Evolutionary conservation across 805 yeast genomes (phyloP).

Genomic region (Pichia exigua): DNA sequence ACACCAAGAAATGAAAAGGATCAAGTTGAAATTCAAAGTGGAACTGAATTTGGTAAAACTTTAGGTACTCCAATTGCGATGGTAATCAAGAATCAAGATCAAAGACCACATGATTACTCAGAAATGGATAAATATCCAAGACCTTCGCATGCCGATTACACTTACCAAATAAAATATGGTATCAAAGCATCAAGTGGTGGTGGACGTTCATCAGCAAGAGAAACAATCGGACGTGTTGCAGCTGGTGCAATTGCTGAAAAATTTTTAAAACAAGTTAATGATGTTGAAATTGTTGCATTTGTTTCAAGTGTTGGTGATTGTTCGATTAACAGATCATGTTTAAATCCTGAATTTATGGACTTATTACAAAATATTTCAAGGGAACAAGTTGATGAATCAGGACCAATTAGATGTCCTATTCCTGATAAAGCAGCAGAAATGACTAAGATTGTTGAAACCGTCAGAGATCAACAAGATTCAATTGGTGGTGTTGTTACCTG

Average conservation of each 20-base stretch:
- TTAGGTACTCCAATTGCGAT: constrained; percentile 94
- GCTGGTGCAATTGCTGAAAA: constrained; percentile 99
- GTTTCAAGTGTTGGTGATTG: constrained; percentile 87
- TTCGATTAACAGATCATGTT: constrained; percentile 67
- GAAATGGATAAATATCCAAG: constrained; percentile 95
- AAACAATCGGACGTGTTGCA: constrained; percentile 97
- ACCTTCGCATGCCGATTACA: constrained; percentile 97
- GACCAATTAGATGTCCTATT: constrained; percentile 94
- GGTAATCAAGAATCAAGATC: constrained; percentile 91
- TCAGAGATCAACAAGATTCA: constrained; percentile 82
- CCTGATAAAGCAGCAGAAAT: constrained; percentile 59
- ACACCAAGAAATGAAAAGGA: constrained; percentile 98
- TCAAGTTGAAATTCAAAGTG: constrained; percentile 85
- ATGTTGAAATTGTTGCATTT: constrained; percentile 92
- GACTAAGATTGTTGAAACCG: constrained; percentile 80
- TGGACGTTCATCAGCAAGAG: constrained; percentile 95
- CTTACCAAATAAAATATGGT: constrained; percentile 86
- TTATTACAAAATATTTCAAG: constrained; percentile 72
- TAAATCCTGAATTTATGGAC: constrained; percentile 54
- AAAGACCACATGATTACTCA: constrained; percentile 90
- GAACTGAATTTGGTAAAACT: constrained; percentile 85
- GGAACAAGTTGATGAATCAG: constrained; percentile 77
- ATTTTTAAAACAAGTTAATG: constrained; percentile 63
- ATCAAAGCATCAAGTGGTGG: constrained; percentile 94
- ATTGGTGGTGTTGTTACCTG: constrained; percentile 98